Conservation (phyloP, 2,329 filamentous ascomycete genomes). For the Claviceps humidiphila region DNA sequence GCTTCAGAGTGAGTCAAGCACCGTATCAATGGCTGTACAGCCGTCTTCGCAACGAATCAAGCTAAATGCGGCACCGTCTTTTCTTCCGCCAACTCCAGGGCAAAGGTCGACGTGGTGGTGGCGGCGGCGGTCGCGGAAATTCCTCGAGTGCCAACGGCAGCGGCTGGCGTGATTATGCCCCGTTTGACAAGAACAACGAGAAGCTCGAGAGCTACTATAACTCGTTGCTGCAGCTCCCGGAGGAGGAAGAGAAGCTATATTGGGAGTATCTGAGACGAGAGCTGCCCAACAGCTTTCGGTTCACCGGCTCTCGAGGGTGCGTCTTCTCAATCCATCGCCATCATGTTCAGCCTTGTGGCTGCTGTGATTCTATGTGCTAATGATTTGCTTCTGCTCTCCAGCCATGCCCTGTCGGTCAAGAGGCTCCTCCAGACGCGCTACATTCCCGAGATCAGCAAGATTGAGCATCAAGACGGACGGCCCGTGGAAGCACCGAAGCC, state of each 20-base stretch:
- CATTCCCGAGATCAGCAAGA: slow-evolving; percentile 77
- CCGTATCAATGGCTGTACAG: neutral
- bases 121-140: slow-evolving; percentile 18
- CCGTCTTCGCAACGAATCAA: neutral
- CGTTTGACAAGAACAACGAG: slow-evolving; percentile 63
- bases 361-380: slow-evolving; percentile 4
- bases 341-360: neutral
- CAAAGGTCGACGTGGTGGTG: slow-evolving; percentile 23
- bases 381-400: slow-evolving; percentile 20
- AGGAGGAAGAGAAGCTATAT: slow-evolving; percentile 66
- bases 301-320: slow-evolving; percentile 87
- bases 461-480: slow-evolving; percentile 69
- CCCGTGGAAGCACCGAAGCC: slow-evolving; percentile 69
- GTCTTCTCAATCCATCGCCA: neutral
- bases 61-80: neutral
- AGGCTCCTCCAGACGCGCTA: slow-evolving; percentile 78
- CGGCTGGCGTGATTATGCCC: slow-evolving; percentile 23
- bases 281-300: slow-evolving; percentile 92
- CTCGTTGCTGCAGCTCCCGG: slow-evolving; percentile 57
- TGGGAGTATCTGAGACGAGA: slow-evolving; percentile 76
- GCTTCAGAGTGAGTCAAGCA: slow-evolving; percentile 19
- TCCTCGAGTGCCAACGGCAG: slow-evolving; percentile 10
- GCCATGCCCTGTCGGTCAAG: slow-evolving; percentile 85
- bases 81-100: slow-evolving; percentile 15
- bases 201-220: slow-evolving; percentile 83